These are phyloP conservation scores for Leishmania mexicana DNA, from an alignment of 208 protist species.

Conservation along the genomic window DNA sequence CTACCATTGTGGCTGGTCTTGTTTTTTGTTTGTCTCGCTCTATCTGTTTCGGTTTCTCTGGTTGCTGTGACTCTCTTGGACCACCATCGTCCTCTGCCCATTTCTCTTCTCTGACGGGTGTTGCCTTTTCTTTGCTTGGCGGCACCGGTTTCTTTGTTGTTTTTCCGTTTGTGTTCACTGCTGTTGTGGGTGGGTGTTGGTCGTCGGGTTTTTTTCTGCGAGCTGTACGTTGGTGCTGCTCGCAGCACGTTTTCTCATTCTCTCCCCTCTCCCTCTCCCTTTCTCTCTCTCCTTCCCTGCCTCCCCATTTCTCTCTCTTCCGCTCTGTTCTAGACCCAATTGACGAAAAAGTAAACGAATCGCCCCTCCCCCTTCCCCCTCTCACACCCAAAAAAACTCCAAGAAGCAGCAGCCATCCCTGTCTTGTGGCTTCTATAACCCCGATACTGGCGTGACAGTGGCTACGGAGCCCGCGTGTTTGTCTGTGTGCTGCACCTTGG, in stretches of 20 bases:
- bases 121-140: too few relatives aligned
- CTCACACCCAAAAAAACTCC: too few relatives aligned
- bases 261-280: not conserved
- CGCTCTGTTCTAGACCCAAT: not conserved
- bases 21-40: not conserved
- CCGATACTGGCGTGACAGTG: not conserved
- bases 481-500: not conserved
- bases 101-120: not conserved
- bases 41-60: not conserved
- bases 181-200: too few relatives aligned
- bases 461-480: not conserved
- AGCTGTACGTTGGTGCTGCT: not conserved
- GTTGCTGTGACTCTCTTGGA: not conserved
- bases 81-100: not conserved
- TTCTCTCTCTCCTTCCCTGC: not conserved
- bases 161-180: too few relatives aligned
- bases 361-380: too few relatives aligned
- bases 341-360: not conserved
- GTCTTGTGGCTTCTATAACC: not conserved
- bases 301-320: too few relatives aligned
- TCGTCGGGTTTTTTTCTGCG: not conserved
- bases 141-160: not conserved
- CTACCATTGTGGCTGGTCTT: not conserved
- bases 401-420: too few relatives aligned
- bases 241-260: not conserved